Conservation (phyloP, 2,329 filamentous ascomycete genomes). For the Epichloe brachyelytri region DNA sequence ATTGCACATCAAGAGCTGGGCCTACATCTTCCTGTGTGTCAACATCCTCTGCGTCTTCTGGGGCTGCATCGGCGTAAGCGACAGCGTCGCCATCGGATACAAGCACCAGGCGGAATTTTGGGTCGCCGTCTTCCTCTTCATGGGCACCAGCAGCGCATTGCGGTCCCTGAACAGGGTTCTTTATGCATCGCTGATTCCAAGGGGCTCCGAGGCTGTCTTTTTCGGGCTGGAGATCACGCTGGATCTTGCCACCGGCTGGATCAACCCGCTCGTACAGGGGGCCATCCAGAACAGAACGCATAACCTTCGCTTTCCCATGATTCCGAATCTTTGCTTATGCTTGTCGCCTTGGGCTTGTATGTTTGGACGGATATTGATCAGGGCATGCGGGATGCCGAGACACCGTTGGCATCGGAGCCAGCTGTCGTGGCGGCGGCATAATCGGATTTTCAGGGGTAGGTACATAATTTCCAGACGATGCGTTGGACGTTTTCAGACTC, state of each 20-base stretch:
- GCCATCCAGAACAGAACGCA: slow-evolving; percentile 10
- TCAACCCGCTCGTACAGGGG: slow-evolving; percentile 10
- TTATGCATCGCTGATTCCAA: slow-evolving; percentile 10
- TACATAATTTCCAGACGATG: not conserved
- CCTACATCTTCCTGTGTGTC: slow-evolving; percentile 8
- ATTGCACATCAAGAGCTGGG: slow-evolving; percentile 9
- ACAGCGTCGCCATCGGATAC: slow-evolving; percentile 7
- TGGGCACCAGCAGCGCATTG: slow-evolving; percentile 11
- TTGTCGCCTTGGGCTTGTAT: slow-evolving; percentile 7
- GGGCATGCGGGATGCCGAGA: slow-evolving; percentile 9
- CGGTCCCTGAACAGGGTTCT: slow-evolving; percentile 10
- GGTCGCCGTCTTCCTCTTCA: slow-evolving; percentile 9
- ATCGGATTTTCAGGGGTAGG: too few relatives aligned
- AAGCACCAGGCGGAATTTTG: slow-evolving; percentile 11
- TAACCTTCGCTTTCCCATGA: slow-evolving; percentile 11
- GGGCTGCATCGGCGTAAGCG: slow-evolving; percentile 11
- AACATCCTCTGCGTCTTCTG: slow-evolving; percentile 10
- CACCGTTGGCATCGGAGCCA: slow-evolving; percentile 1
- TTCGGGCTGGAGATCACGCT: slow-evolving; percentile 11
- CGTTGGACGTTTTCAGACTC: not conserved
- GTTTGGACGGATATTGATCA: slow-evolving; percentile 9
- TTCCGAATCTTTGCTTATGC: slow-evolving; percentile 11
- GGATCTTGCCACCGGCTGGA: slow-evolving; percentile 10
- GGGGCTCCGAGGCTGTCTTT: slow-evolving; percentile 9
- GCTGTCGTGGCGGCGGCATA: not conserved